Evolutionary conservation across 1,284 basidiomycete species (phyloP).

Genomic region (Ganoderma multipileum): DNA sequence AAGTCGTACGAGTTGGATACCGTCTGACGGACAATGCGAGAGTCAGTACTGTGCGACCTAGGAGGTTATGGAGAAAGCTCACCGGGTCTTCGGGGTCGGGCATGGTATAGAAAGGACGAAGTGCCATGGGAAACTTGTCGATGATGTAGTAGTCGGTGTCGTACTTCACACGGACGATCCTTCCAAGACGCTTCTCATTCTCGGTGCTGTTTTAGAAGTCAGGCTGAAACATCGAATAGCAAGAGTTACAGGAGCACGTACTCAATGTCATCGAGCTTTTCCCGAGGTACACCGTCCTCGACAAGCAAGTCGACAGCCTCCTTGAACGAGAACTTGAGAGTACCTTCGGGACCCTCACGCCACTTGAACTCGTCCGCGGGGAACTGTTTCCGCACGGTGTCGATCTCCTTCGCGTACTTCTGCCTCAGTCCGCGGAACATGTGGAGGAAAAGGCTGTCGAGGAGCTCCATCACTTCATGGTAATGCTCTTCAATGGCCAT

Average conservation of each 20-base stretch:
- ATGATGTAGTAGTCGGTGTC: conserved; percentile 98
- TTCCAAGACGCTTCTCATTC: conserved; percentile 92
- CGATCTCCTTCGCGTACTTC: conserved; percentile 84
- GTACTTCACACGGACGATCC: conserved; percentile 90
- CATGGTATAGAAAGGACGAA: conserved; percentile 99
- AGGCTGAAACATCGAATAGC: conserved; percentile 6
- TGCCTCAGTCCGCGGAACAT: conserved; percentile 87
- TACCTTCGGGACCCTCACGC: conserved; percentile 83
- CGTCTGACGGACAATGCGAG: conserved; percentile 50
- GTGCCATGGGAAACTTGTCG: conserved; percentile 93
- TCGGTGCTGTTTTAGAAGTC: conserved; percentile 66
- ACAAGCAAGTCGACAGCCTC: conserved; percentile 90
- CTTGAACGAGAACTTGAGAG: conserved; percentile 83
- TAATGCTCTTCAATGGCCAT: conserved; percentile 99
- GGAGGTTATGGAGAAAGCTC: conserved; percentile 9
- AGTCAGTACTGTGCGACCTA: conserved; percentile 37
- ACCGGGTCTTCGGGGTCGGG: conserved; percentile 90
- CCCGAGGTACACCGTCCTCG: conserved; percentile 81
- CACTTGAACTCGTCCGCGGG: conserved; percentile 92
- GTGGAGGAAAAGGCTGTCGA: conserved; percentile 84
- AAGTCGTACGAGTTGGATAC: conserved; percentile 99
- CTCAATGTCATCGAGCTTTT: conserved; percentile 88
- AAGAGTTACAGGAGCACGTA: conserved; percentile 44
- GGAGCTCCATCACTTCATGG: conserved; percentile 91
- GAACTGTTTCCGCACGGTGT: conserved; percentile 85